A percentile compares a stretch with the other conserved stretches of the same genome.
Conservation (phyloP, 768 basidiomycete genomes). For the Phlebiopsis flavidoalba region DNA sequence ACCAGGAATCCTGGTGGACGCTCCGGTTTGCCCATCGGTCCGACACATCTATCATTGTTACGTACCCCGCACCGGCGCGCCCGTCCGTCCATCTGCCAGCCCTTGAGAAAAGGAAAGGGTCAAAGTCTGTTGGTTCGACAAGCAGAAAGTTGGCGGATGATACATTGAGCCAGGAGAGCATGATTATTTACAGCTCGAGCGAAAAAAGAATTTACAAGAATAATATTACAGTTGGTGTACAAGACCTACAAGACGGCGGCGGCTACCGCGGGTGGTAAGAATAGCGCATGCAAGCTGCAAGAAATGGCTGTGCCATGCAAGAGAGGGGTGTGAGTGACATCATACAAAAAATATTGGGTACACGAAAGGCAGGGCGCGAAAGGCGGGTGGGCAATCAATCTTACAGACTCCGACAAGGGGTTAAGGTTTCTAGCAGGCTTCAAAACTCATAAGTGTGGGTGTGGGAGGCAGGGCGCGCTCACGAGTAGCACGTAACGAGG, state of each 20-base stretch:
- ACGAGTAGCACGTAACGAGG: constrained; percentile 38
- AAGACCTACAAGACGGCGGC: background rate
- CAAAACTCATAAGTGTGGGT: background rate
- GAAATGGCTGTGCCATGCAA: background rate
- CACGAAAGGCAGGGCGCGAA: background rate
- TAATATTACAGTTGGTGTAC: background rate
- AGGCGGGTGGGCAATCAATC: background rate
- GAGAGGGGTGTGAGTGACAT: background rate
- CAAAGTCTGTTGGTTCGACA: background rate
- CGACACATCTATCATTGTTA: background rate
- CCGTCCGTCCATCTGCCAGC: too few species aligned
- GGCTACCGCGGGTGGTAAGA: background rate
- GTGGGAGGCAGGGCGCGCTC: background rate
- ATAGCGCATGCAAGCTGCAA: background rate
- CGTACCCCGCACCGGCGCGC: background rate
- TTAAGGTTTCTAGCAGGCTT: background rate
- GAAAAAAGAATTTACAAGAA: background rate
- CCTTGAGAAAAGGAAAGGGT: background rate
- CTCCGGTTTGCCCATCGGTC: background rate
- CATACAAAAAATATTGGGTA: background rate
- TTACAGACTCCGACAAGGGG: background rate
- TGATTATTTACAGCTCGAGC: background rate
- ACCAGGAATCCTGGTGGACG: too few species aligned
- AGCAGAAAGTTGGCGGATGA: background rate
- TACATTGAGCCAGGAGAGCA: background rate